Conservation (phyloP, 805 yeast species). For the Candida xyloterini region DNA sequence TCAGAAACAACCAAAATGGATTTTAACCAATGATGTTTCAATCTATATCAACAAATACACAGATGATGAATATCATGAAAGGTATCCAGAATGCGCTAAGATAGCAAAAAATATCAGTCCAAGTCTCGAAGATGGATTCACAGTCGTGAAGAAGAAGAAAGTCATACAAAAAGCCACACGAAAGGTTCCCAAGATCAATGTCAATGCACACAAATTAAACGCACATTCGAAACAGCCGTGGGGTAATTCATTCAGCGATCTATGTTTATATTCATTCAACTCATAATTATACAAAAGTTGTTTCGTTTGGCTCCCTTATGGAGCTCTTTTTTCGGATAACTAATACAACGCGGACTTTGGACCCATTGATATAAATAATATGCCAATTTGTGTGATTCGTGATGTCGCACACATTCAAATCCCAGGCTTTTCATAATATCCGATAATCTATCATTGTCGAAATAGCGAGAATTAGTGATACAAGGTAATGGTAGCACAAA, state of each 20-base stretch:
- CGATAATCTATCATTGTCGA: constrained; percentile 41
- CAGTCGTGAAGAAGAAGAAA: constrained; percentile 11
- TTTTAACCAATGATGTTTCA: constrained; percentile 33
- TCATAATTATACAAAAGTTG: constrained; percentile 58
- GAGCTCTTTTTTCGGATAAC: constrained; percentile 45
- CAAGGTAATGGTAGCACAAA: constrained; percentile 90
- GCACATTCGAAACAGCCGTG: constrained; percentile 18
- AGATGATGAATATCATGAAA: constrained; percentile 23
- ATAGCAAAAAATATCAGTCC: constrained; percentile 16
- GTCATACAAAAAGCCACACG: constrained; percentile 6
- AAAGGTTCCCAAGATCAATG: constrained; percentile 14
- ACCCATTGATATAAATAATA: constrained; percentile 64
- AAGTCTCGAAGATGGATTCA: constrained; percentile 4
- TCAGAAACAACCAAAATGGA: constrained; percentile 21
- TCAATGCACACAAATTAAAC: constrained; percentile 1
- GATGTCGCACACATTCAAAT: constrained; percentile 42
- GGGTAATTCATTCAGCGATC: constrained; percentile 30
- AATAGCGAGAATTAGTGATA: constrained; percentile 75
- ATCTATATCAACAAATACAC: constrained; percentile 29
- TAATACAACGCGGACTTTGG: constrained; percentile 9
- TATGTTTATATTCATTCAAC: constrained; percentile 18
- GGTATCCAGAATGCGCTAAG: constrained; percentile 30
- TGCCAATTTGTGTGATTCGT: constrained; percentile 67
- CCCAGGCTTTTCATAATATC: constrained; percentile 61
- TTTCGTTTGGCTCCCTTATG: constrained; percentile 59